These are phyloP conservation scores for Aspergillus kassunensis DNA, from an alignment of 495 filamentous ascomycete species.

Conservation along the genomic window DNA sequence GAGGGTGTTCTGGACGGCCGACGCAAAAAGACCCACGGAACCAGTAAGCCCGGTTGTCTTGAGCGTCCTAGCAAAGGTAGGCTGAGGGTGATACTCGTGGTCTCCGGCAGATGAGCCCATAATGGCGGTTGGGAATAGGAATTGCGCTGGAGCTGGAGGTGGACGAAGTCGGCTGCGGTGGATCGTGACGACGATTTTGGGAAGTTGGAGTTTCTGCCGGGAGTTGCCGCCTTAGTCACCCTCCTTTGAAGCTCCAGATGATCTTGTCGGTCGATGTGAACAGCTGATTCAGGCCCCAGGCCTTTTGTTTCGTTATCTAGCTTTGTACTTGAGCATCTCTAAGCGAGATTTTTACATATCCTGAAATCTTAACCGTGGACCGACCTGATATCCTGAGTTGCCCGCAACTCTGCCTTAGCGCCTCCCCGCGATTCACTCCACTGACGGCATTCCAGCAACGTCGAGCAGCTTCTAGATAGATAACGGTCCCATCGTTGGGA, in stretches of 20 bases:
- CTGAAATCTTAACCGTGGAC: background rate
- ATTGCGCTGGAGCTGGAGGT: constrained; percentile 19
- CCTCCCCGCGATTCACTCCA: constrained; percentile 12
- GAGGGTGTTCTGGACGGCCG: constrained; percentile 82
- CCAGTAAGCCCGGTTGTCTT: constrained; percentile 62
- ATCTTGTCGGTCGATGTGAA: constrained; percentile 3
- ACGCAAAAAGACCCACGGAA: constrained; percentile 62
- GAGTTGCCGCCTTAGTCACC: constrained; percentile 24
- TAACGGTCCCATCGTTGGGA: background rate
- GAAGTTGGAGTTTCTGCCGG: constrained; percentile 29
- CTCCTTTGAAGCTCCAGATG: constrained; percentile 14
- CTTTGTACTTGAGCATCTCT: background rate
- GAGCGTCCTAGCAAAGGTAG: constrained; percentile 66
- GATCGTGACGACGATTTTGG: constrained; percentile 30
- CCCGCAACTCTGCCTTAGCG: no score
- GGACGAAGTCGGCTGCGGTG: constrained; percentile 17
- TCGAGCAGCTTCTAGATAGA: constrained; percentile 8
- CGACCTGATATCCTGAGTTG: no score
- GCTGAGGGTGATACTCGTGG: constrained; percentile 66
- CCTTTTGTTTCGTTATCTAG: constrained; percentile 7
- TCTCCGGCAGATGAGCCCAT: constrained; percentile 49
- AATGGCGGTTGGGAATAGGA: constrained; percentile 26
- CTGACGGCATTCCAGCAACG: constrained; percentile 1
- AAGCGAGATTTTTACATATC: background rate
- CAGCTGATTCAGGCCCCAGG: constrained; percentile 5